Percentiles rank a stretch among this genome's conserved stretches.
phyloP scores from a whole-genome alignment of 2,329 filamentous ascomycete genomes.

The Lachnellula suecica region DNA sequence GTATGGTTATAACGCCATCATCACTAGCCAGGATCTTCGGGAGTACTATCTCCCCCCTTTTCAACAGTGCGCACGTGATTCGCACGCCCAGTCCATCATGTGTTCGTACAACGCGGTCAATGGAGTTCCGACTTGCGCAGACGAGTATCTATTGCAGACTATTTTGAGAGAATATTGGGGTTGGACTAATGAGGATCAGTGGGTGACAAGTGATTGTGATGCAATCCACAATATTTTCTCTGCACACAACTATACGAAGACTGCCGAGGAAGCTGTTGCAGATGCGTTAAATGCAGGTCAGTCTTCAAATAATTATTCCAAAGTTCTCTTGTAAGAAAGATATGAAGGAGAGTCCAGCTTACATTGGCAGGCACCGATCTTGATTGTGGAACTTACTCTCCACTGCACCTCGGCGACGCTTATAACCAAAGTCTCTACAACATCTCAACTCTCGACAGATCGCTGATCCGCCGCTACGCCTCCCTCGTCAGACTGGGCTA shows the following conservation, averaged over 20 bases:
- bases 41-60: slow-evolving; percentile 70
- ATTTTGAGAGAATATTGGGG: slow-evolving; percentile 65
- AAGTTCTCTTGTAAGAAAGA: no score
- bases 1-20: slow-evolving; percentile 55
- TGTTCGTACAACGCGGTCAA: slow-evolving; percentile 65
- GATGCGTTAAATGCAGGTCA: slow-evolving; percentile 16
- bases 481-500: slow-evolving; percentile 56
- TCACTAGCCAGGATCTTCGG: slow-evolving; percentile 59
- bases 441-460: slow-evolving; percentile 45
- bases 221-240: slow-evolving; percentile 54
- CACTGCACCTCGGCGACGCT: slow-evolving; percentile 10
- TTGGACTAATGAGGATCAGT: slow-evolving; percentile 61
- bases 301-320: no score
- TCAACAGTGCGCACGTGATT: slow-evolving; percentile 58
- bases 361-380: slow-evolving; percentile 17
- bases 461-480: slow-evolving; percentile 51
- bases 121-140: slow-evolving; percentile 63
- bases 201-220: slow-evolving; percentile 49
- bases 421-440: slow-evolving; percentile 40
- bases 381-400: slow-evolving; percentile 22
- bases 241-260: slow-evolving; percentile 38
- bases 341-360: background rate
- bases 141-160: slow-evolving; percentile 58
- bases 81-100: slow-evolving; percentile 57
- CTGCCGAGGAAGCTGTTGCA: slow-evolving; percentile 14